These are phyloP conservation scores for Cutaneotrichosporon dermatis DNA, from an alignment of 1,284 basidiomycete species.

Conservation along the genomic window DNA sequence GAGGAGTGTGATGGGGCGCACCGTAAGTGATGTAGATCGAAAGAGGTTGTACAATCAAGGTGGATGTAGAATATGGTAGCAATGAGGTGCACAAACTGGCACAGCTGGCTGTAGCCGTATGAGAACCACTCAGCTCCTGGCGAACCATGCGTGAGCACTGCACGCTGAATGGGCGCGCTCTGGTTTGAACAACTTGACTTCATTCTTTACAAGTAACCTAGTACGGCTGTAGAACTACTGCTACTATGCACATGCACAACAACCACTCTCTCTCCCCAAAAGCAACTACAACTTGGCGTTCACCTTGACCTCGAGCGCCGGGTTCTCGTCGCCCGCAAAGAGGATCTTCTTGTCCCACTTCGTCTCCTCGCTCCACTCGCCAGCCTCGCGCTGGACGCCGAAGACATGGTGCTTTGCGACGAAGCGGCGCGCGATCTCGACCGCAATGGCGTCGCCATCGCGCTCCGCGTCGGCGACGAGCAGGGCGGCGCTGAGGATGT, in stretches of 20 bases:
- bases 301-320: neutral
- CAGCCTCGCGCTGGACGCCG: neutral
- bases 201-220: no score
- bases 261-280: no score
- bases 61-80: no score
- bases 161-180: no score
- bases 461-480: conserved; percentile 15
- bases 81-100: neutral
- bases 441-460: conserved; percentile 12
- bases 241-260: no score
- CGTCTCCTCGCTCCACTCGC: conserved; percentile 9
- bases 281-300: conserved; percentile 8
- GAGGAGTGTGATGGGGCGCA: conserved; percentile 23
- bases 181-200: no score
- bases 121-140: no score
- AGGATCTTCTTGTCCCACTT: conserved; percentile 15
- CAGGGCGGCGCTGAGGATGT: conserved; percentile 14
- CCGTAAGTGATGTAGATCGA: conserved; percentile 1
- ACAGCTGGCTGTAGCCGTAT: no score
- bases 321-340: conserved; percentile 13
- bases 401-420: neutral
- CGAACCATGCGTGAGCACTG: no score
- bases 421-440: conserved; percentile 13
- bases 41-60: neutral
- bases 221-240: no score